Conservation (phyloP, 805 yeast species). For the Starmerella stigmatis region DNA sequence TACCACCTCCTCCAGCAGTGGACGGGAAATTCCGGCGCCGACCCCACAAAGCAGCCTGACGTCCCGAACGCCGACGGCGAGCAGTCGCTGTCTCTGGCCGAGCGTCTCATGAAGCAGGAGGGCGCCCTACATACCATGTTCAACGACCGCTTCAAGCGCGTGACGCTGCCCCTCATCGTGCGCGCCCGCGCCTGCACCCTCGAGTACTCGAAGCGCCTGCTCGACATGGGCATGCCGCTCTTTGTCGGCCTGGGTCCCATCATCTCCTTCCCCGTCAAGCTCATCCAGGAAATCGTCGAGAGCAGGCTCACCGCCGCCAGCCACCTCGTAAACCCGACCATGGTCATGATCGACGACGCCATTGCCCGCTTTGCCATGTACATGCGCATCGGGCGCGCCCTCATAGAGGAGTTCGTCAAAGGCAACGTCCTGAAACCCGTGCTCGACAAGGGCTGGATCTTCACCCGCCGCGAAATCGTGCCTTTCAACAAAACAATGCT, state of each 20-base stretch:
- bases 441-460: constrained; percentile 60
- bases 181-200: constrained; percentile 68
- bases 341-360: constrained; percentile 94
- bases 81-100: constrained; percentile 56
- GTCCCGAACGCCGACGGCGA: constrained; percentile 39
- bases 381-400: constrained; percentile 61
- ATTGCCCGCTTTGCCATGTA: constrained; percentile 73
- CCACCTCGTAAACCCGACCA: constrained; percentile 71
- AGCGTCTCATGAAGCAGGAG: constrained; percentile 59
- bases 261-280: constrained; percentile 63
- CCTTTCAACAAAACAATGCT: constrained; percentile 57
- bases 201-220: constrained; percentile 50
- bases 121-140: constrained; percentile 43
- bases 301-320: constrained; percentile 68
- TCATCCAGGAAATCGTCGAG: constrained; percentile 67
- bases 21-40: constrained; percentile 77
- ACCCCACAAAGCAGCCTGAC: constrained; percentile 42
- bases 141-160: constrained; percentile 53
- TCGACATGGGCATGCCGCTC: constrained; percentile 58
- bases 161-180: constrained; percentile 69
- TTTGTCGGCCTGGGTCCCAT: constrained; percentile 50
- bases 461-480: constrained; percentile 52
- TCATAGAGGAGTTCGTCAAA: constrained; percentile 55
- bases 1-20: constrained; percentile 52
- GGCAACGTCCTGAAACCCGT: constrained; percentile 35